These are phyloP conservation scores for Ophiostoma piceae DNA, from an alignment of 2,329 filamentous ascomycete species.

Conservation along the genomic window DNA sequence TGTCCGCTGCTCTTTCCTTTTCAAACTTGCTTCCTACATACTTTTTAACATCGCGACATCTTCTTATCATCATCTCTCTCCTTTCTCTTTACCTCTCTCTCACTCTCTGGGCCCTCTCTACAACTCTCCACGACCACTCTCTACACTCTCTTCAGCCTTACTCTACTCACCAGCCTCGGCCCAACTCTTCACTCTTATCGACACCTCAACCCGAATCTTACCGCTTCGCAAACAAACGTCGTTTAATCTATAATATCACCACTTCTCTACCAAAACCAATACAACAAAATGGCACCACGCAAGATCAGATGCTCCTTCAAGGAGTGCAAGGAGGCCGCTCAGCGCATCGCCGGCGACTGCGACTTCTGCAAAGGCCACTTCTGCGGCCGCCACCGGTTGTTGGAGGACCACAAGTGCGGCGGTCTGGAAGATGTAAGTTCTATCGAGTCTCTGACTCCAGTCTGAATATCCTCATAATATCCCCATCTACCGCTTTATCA, in stretches of 20 bases:
- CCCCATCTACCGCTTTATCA: not conserved
- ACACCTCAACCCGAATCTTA: not conserved
- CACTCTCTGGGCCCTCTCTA: not conserved
- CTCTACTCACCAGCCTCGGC: not conserved
- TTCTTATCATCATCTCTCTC: not conserved
- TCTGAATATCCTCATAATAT: no score
- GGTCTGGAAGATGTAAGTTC: slow-evolving; percentile 77
- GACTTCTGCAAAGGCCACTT: slow-evolving; percentile 90
- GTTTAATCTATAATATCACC: not conserved
- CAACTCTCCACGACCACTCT: not conserved
- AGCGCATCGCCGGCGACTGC: slow-evolving; percentile 94
- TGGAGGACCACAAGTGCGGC: slow-evolving; percentile 91
- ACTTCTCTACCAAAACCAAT: not conserved
- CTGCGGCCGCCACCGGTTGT: slow-evolving; percentile 87
- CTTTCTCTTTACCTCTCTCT: not conserved
- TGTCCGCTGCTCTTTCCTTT: slow-evolving; percentile 12
- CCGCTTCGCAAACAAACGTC: not conserved
- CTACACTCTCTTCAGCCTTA: not conserved
- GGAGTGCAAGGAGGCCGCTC: slow-evolving; percentile 79
- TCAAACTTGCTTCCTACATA: slow-evolving; percentile 7
- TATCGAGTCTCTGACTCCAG: not conserved
- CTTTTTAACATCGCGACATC: not conserved
- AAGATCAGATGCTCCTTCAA: slow-evolving; percentile 84
- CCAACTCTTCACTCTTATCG: not conserved
- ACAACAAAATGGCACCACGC: slow-evolving; percentile 57